Percentiles rank a stretch among this genome's conserved stretches.
These are phyloP conservation scores for Sporisorium iseilematis-ciliati DNA, from an alignment of 1,284 basidiomycete species.

Conservation along the genomic window DNA sequence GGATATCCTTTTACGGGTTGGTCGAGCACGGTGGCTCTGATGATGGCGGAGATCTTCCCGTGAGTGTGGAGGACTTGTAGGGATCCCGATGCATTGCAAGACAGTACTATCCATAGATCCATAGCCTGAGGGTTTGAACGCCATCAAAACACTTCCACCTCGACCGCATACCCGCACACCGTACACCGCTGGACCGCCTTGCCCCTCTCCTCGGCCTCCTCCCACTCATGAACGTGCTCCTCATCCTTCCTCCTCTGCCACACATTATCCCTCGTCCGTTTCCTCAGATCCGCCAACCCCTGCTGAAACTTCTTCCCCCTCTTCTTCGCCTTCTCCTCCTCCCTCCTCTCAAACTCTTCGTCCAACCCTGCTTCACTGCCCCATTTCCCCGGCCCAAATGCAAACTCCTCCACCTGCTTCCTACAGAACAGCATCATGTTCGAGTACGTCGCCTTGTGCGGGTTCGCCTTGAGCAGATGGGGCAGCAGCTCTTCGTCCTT, in stretches of 20 bases:
- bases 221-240: constrained; percentile 64
- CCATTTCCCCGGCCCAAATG: constrained; percentile 90
- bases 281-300: constrained; percentile 59
- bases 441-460: constrained; percentile 93
- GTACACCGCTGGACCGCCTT: constrained; percentile 51
- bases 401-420: constrained; percentile 93
- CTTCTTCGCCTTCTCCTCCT: constrained; percentile 86
- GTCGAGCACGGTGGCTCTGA: constrained; percentile 64
- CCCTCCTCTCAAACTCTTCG: constrained; percentile 84
- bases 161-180: constrained; percentile 55
- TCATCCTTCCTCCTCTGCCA: constrained; percentile 63
- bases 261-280: constrained; percentile 61
- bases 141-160: constrained; percentile 56
- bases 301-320: constrained; percentile 81
- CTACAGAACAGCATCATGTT: constrained; percentile 99
- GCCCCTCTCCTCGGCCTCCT: constrained; percentile 38
- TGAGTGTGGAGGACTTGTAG: background rate
- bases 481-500: constrained; percentile 91
- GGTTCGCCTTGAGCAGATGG: constrained; percentile 94
- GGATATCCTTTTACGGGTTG: constrained; percentile 73
- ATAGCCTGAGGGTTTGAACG: too few relatives aligned
- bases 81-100: background rate
- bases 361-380: constrained; percentile 91
- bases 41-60: constrained; percentile 66
- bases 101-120: background rate